A percentile compares a stretch with the other conserved stretches of the same genome.
Conservation (phyloP, 140 eudicot species). For the Bidens hawaiensis region DNA sequence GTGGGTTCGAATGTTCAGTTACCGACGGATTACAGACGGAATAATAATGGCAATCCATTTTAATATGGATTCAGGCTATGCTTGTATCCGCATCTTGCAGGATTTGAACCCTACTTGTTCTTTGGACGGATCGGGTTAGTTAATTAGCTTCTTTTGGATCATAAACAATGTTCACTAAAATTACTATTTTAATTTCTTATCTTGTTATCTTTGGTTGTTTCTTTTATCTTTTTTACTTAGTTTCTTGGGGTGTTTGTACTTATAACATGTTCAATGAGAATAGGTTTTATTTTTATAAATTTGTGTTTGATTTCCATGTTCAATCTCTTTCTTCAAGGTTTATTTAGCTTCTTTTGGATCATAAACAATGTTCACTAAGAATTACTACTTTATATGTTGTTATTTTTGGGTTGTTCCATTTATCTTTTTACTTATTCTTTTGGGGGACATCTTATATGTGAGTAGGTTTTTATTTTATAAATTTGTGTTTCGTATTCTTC, state of each 20-base stretch:
- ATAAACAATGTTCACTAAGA: too few species aligned
- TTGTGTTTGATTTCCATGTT: background rate
- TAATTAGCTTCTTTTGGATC: constrained; percentile 26
- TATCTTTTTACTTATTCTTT: too few species aligned
- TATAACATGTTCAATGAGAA: constrained; percentile 22
- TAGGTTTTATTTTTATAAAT: constrained; percentile 11
- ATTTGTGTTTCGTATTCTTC: background rate
- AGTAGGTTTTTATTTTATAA: background rate
- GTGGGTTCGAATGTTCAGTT: constrained; percentile 59
- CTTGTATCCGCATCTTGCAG: too few species aligned
- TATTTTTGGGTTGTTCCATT: too few species aligned
- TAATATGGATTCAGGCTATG: constrained; percentile 22
- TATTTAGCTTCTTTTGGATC: too few species aligned
- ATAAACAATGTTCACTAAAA: constrained; percentile 24
- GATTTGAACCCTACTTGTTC: too few species aligned
- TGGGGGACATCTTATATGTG: too few species aligned
- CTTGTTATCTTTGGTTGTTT: constrained; percentile 13
- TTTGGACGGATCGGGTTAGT: constrained; percentile 19
- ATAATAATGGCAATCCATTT: constrained; percentile 37
- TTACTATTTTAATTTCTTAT: constrained; percentile 11
- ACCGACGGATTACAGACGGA: constrained; percentile 51
- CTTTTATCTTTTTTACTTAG: background rate
- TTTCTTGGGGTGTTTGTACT: constrained; percentile 18
- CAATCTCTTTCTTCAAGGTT: too few species aligned
- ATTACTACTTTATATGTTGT: too few species aligned